phyloP scores from a whole-genome alignment of 2,329 filamentous ascomycete species.

The Aspergillus ustus region DNA sequence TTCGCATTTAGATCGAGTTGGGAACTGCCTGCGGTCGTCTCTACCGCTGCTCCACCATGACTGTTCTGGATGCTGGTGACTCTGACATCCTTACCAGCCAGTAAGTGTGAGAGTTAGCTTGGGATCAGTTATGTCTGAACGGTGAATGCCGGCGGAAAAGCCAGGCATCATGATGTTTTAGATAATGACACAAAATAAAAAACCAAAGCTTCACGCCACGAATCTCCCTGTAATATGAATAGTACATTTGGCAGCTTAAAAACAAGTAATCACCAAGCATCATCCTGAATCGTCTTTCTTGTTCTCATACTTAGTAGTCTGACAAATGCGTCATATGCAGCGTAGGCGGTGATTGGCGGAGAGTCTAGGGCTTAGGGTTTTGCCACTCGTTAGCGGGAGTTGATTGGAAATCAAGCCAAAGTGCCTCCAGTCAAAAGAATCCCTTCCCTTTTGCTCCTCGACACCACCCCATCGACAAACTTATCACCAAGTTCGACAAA shows the following conservation, averaged over 20 bases:
- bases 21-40: constrained; percentile 99
- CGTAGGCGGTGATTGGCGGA: constrained; percentile 31
- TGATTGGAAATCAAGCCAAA: constrained; percentile 51
- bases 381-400: constrained; percentile 44
- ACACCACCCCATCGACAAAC: constrained; percentile 42
- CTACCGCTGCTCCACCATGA: constrained; percentile 97
- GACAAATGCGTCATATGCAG: constrained; percentile 29
- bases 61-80: constrained; percentile 95
- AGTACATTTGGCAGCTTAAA: neutral
- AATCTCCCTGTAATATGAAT: neutral
- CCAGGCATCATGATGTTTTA: constrained; percentile 24
- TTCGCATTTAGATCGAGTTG: constrained; percentile 79
- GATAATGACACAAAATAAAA: constrained; percentile 31
- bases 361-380: constrained; percentile 48
- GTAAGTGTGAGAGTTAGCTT: constrained; percentile 25
- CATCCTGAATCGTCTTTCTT: constrained; percentile 16
- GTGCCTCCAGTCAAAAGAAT: constrained; percentile 32
- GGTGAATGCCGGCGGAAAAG: constrained; percentile 18
- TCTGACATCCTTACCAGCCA: constrained; percentile 82
- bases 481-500: constrained; percentile 50
- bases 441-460: constrained; percentile 39
- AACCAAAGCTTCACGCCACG: constrained; percentile 22
- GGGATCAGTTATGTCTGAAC: constrained; percentile 29
- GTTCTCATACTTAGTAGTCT: constrained; percentile 16
- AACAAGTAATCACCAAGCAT: neutral